phyloP scores from a whole-genome alignment of 257 asterid species.

The Rubia yunnanensis region DNA sequence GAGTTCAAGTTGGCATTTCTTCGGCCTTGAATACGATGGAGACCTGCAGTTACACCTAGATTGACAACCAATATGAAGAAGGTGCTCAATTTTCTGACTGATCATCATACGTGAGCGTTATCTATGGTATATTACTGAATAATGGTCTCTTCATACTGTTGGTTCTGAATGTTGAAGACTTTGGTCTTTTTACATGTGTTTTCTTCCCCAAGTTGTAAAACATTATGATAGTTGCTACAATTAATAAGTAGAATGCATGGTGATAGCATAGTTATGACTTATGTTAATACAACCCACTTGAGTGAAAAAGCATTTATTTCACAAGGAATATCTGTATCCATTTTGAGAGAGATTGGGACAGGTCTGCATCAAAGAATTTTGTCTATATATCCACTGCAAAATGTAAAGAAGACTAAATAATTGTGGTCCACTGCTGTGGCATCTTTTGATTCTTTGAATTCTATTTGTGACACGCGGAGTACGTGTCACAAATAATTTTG shows the following conservation, averaged over 20 bases:
- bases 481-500: too few species aligned
- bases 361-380: too few species aligned
- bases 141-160: too few species aligned
- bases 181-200: too few species aligned
- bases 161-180: too few species aligned
- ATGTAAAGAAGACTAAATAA: not conserved
- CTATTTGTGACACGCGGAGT: too few species aligned
- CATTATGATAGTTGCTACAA: not conserved
- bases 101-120: too few species aligned
- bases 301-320: not conserved
- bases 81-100: not conserved
- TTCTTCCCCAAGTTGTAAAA: not conserved
- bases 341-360: too few species aligned
- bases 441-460: not conserved
- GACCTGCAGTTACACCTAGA: constrained; percentile 15
- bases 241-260: not conserved
- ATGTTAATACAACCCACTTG: not conserved
- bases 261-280: not conserved
- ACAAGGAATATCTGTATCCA: not conserved
- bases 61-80: not conserved
- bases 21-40: constrained; percentile 22
- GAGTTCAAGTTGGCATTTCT: constrained; percentile 82
- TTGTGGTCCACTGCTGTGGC: not conserved
- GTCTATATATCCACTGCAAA: not conserved
- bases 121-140: too few species aligned